phyloP scores from a whole-genome alignment of 179 eudicot species.

The Camellia oleifera region DNA sequence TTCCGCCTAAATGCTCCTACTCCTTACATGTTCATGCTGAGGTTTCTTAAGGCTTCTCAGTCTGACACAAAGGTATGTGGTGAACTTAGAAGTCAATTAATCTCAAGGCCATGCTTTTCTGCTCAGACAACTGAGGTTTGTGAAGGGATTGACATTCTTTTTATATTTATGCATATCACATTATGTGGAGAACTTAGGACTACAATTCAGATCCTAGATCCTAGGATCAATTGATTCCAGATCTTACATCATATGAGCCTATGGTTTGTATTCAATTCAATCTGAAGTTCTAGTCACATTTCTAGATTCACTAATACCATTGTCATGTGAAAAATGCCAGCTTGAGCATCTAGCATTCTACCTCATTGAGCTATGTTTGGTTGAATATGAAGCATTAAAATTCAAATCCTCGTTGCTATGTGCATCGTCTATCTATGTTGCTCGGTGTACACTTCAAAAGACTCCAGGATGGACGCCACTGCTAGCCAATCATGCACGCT shows the following conservation, averaged over 20 bases:
- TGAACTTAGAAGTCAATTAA: slow-evolving; percentile 1
- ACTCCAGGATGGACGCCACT: slow-evolving; percentile 76
- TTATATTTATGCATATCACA: background rate
- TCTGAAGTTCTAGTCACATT: background rate
- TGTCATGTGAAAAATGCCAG: slow-evolving; percentile 31
- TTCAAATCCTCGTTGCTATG: slow-evolving; percentile 84
- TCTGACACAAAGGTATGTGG: slow-evolving; percentile 59
- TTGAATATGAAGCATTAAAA: slow-evolving; percentile 69
- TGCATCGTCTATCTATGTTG: slow-evolving; percentile 87
- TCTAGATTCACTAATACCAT: background rate
- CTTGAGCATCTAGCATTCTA: slow-evolving; percentile 89
- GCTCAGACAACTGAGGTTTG: background rate
- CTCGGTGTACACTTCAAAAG: slow-evolving; percentile 64
- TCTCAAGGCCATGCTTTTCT: background rate
- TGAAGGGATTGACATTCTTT: background rate
- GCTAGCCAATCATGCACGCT: slow-evolving; percentile 58
- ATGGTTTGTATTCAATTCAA: background rate
- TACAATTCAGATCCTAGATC: background rate
- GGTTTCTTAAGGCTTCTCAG: slow-evolving; percentile 88
- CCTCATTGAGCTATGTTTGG: slow-evolving; percentile 85
- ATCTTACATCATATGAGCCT: background rate
- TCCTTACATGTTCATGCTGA: slow-evolving; percentile 87
- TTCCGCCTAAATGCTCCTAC: slow-evolving; percentile 91
- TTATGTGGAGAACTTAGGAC: background rate
- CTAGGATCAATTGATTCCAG: background rate